Percentiles rank a stretch among this genome's conserved stretches.
These are phyloP conservation scores for Tricholoma furcatifolium DNA, from an alignment of 768 basidiomycete genomes.

Conservation along the genomic window DNA sequence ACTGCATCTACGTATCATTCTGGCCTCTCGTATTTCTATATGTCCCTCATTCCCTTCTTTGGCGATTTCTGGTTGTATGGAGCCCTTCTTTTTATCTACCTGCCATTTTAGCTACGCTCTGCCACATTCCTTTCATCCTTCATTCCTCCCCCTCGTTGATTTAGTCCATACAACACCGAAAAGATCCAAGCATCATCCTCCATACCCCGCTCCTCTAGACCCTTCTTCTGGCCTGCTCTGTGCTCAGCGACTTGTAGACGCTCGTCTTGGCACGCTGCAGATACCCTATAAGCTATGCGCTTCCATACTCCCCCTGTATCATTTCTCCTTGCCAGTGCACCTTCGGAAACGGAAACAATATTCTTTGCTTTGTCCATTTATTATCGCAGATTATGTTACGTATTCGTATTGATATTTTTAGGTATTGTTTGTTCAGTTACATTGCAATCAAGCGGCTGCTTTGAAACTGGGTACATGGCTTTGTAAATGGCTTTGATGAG, in stretches of 20 bases:
- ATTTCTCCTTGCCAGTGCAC: not conserved
- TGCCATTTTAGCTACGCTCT: not conserved
- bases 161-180: not conserved
- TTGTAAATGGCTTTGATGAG: not conserved
- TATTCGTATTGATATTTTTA: constrained; percentile 2
- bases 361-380: not conserved
- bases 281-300: not conserved
- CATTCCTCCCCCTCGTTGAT: not conserved
- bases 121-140: not conserved
- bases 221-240: not conserved
- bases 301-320: not conserved
- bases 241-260: constrained; percentile 3
- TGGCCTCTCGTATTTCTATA: not conserved
- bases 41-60: not conserved
- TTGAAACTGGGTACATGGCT: not conserved
- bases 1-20: constrained; percentile 4
- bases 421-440: not conserved
- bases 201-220: constrained; percentile 4
- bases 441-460: not conserved
- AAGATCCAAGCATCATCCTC: not conserved
- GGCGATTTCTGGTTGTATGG: constrained; percentile 10
- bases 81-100: constrained; percentile 4
- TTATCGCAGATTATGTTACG: constrained; percentile 1
- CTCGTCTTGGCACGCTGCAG: not conserved
- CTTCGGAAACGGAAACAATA: constrained; percentile 4